Evolutionary conservation across 1,284 basidiomycete genomes (phyloP).

Genomic region (Fomitiporia mediterranea): DNA sequence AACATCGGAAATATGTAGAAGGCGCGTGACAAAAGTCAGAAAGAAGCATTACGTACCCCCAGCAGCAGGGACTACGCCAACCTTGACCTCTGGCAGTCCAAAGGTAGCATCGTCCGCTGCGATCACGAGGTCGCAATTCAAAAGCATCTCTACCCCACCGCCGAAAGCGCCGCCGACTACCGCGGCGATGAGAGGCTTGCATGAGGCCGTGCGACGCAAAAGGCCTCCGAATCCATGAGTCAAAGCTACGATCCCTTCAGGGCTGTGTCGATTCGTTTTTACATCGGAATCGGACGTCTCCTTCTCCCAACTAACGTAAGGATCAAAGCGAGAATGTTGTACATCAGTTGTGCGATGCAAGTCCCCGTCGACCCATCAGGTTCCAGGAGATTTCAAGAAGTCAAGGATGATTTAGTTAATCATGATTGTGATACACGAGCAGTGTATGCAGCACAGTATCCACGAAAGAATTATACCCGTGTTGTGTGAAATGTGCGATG

Average conservation of each 20-base stretch:
- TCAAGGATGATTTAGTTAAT: neutral
- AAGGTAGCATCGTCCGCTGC: conserved; percentile 68
- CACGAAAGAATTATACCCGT: too few relatives aligned
- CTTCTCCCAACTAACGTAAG: conserved; percentile 8
- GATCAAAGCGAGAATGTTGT: conserved; percentile 35
- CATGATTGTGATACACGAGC: neutral
- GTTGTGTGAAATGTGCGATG: too few relatives aligned
- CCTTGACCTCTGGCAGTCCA: conserved; percentile 76
- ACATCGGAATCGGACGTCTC: conserved; percentile 29
- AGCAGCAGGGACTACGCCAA: conserved; percentile 71
- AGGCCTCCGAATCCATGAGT: conserved; percentile 73
- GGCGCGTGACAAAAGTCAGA: too few relatives aligned
- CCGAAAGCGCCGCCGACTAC: conserved; percentile 79
- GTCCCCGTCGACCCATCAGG: neutral
- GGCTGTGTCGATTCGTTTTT: conserved; percentile 36
- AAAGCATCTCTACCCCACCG: conserved; percentile 73
- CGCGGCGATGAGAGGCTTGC: conserved; percentile 80
- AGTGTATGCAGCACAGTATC: neutral
- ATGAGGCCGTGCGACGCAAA: conserved; percentile 57
- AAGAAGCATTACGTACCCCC: conserved; percentile 74
- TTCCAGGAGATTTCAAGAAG: conserved; percentile 3
- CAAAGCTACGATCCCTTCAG: conserved; percentile 35
- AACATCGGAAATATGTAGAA: too few relatives aligned
- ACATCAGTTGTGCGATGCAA: conserved; percentile 37
- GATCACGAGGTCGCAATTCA: conserved; percentile 85